These are phyloP conservation scores for Pseudozyma thailandica DNA, from an alignment of 1,284 basidiomycete genomes.

Conservation along the genomic window DNA sequence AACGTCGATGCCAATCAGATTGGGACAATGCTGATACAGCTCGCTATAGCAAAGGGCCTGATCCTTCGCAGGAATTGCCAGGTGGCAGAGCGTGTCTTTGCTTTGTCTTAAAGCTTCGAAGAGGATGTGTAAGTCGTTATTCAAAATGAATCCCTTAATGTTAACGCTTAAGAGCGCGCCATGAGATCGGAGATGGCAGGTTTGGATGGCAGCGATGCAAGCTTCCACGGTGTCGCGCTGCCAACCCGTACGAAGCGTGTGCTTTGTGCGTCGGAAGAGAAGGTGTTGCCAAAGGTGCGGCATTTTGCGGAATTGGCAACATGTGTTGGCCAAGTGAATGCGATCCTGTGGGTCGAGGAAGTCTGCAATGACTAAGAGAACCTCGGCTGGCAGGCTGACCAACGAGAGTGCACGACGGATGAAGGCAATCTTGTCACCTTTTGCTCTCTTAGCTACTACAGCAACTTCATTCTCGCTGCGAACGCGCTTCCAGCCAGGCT, in stretches of 20 bases:
- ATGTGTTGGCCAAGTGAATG: conserved; percentile 3
- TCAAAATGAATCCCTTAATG: background rate
- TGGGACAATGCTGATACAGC: conserved; percentile 5
- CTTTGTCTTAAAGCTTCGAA: conserved; percentile 4
- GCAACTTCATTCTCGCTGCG: too few relatives aligned
- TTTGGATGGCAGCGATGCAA: conserved; percentile 9
- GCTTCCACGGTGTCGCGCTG: conserved; percentile 10
- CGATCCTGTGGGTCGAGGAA: conserved; percentile 3
- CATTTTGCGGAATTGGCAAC: background rate
- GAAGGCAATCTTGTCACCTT: background rate
- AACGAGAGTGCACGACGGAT: background rate
- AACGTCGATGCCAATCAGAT: conserved; percentile 1
- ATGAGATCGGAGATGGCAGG: conserved; percentile 5
- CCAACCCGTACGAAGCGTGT: background rate
- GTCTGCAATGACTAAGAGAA: conserved; percentile 3
- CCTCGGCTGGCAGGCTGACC: conserved; percentile 1
- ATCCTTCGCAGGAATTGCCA: conserved; percentile 7
- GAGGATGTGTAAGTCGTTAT: background rate
- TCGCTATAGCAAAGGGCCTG: conserved; percentile 6
- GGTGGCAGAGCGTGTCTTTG: background rate
- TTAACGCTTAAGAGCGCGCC: background rate
- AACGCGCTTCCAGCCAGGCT: too few relatives aligned
- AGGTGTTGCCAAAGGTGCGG: conserved; percentile 7
- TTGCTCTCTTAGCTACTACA: background rate
- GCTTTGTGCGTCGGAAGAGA: background rate